Base-by-base conservation (phyloP, 805 yeast genomes). In the Metschnikowia cerradonensis region DNA sequence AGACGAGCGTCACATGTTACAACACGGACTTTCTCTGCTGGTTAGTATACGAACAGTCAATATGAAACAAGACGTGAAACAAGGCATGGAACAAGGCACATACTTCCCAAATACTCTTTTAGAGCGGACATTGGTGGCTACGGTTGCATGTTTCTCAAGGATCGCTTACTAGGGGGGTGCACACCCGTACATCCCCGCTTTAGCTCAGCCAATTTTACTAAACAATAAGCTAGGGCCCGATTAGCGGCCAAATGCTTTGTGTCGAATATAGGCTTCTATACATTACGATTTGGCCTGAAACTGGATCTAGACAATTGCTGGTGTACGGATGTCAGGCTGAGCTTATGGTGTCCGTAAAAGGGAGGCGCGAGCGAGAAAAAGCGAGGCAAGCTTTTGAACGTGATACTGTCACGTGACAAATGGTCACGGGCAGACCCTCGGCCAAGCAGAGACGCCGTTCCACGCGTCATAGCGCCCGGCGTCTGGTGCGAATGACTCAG, bases 1-100 rank as follows among this genome's bases (percentile, higher is more conserved):
- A 76, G 70, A 45, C 80, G 68, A 10, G 85, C 87, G 55, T 81
- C 85, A 6, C 82, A 71, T 2, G 85, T 80, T 41, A 83, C 67
- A 31, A 82, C 74, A 48, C 81, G 76, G 13, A 83, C 83, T 55
- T 70, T 70, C 57, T 77, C 81, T 69, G 53, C 7, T 32, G 22
- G 53, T 50, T 41, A 44, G 68, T 66, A 51, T 26, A n/a, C 19
- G 10, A 26, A 10, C 10, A 17, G 14, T 10, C 17, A 15, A n/a
- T 14, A 17, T 26, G 34, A 8, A 8, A 17, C 15, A 17, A n/a
- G 11, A 14, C 17, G 10, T 26, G 8, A 23, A 23, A 23, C 8
- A 23, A 23, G 26, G 6, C 26, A 23, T 7, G 26, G 26, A 23
- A 17, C 15, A 17, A n/a, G 8, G n/a, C 7, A 70, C 75, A 52